Conservation (phyloP, 345 rosid species). For the Arabidopsis arenosa region DNA sequence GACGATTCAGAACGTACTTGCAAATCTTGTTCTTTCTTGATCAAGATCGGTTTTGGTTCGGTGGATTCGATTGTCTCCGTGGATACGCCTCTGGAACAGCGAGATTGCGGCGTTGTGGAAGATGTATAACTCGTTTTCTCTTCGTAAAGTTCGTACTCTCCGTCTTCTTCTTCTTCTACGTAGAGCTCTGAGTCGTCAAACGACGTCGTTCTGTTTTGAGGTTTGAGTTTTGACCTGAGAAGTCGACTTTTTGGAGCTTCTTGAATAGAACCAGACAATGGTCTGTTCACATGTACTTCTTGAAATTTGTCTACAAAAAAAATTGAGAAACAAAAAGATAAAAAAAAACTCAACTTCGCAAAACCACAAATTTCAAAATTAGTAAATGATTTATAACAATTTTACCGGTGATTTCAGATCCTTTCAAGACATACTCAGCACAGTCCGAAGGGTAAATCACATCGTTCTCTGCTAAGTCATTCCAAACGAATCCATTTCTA, state of each 20-base stretch:
- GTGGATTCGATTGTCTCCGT: constrained; percentile 63
- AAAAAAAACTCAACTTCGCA: not conserved
- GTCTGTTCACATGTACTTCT: constrained; percentile 41
- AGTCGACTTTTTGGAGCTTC: constrained; percentile 48
- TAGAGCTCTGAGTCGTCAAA: constrained; percentile 37
- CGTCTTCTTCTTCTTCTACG: constrained; percentile 54
- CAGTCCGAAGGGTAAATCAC: constrained; percentile 73
- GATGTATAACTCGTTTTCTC: constrained; percentile 79
- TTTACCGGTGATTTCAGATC: constrained; percentile 79
- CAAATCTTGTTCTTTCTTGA: constrained; percentile 16
- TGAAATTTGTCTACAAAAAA: constrained; percentile 50
- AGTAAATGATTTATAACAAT: not conserved
- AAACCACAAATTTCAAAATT: not conserved
- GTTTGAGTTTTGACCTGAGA: constrained; percentile 52
- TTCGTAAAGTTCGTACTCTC: constrained; percentile 68
- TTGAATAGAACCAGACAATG: constrained; percentile 40
- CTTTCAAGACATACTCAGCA: constrained; percentile 89
- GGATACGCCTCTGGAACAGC: constrained; percentile 77
- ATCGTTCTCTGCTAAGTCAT: constrained; percentile 82
- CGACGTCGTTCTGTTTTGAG: constrained; percentile 43
- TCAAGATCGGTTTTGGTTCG: constrained; percentile 37
- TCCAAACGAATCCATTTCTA: constrained; percentile 96
- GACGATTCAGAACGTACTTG: constrained; percentile 35
- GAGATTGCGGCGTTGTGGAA: constrained; percentile 88
- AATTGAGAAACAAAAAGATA: not conserved